Percentiles rank a stretch among this genome's conserved stretches.
Evolutionary conservation across 495 filamentous ascomycete genomes (phyloP).

Genomic region (Aspergillus nidulans): DNA sequence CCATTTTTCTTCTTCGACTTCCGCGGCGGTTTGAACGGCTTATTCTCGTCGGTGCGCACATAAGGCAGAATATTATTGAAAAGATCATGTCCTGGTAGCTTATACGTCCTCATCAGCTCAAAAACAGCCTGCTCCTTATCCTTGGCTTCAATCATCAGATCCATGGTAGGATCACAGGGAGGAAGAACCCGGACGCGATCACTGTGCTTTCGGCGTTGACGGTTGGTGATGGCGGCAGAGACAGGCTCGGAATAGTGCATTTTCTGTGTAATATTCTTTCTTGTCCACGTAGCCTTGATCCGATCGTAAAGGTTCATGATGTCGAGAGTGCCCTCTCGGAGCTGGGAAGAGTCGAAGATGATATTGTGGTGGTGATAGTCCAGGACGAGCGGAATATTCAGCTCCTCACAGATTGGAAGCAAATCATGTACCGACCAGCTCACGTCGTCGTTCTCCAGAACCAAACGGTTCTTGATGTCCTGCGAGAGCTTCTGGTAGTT

Average conservation of each 20-base stretch:
- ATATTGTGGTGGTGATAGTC: constrained; percentile 98
- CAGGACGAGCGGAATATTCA: constrained; percentile 88
- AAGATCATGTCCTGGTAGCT: constrained; percentile 68
- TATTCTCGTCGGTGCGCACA: constrained; percentile 74
- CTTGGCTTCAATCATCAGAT: constrained; percentile 98
- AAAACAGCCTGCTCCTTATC: constrained; percentile 98
- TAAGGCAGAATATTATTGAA: constrained; percentile 78
- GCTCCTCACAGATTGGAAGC: constrained; percentile 84
- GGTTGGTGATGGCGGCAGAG: constrained; percentile 65
- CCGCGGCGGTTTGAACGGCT: constrained; percentile 47
- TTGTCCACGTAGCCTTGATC: constrained; percentile 79
- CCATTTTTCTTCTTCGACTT: constrained; percentile 42
- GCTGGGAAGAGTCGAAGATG: constrained; percentile 63
- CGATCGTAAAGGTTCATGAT: constrained; percentile 65
- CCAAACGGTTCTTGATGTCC: constrained; percentile 72
- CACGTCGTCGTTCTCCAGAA: constrained; percentile 94
- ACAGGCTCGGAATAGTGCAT: constrained; percentile 93
- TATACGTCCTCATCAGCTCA: constrained; percentile 84
- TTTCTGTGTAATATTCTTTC: constrained; percentile 86
- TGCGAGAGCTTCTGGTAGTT: constrained; percentile 66
- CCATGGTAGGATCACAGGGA: constrained; percentile 77
- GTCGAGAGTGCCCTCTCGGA: constrained; percentile 84
- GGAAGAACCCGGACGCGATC: constrained; percentile 73
- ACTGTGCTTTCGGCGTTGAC: constrained; percentile 78
- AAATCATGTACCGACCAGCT: constrained; percentile 87